A percentile compares a stretch with the other conserved stretches of the same genome.
Conservation (phyloP, 2,329 filamentous ascomycete species). For the Aspergillus spinulosporus region DNA sequence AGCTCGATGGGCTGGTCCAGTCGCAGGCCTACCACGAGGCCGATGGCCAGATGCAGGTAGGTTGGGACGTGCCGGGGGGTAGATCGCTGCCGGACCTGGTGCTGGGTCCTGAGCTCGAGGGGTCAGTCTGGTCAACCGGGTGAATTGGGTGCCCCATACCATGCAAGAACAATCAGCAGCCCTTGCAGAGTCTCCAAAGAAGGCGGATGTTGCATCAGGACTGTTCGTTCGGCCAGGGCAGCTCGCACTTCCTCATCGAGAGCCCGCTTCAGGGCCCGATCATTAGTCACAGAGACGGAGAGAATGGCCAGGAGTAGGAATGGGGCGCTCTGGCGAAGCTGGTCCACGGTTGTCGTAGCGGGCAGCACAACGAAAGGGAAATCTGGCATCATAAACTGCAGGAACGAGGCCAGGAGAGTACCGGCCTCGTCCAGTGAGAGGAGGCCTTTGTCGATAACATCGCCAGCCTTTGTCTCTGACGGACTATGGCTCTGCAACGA, state of each 20-base stretch:
- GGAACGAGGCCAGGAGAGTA: conserved; percentile 34
- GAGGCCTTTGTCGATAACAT: conserved; percentile 23
- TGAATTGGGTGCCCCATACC: conserved; percentile 25
- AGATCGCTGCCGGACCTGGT: conserved; percentile 28
- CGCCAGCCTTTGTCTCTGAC: background rate
- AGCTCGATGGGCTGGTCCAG: conserved; percentile 28
- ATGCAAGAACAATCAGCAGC: conserved; percentile 38
- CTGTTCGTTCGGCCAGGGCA: conserved; percentile 32
- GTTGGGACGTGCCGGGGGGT: conserved; percentile 33
- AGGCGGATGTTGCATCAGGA: conserved; percentile 31
- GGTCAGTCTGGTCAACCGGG: conserved; percentile 4
- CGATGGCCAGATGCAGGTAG: conserved; percentile 39
- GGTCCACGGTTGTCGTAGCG: conserved; percentile 22
- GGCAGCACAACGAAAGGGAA: conserved; percentile 41
- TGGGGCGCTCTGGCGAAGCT: conserved; percentile 33
- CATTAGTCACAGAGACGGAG: conserved; percentile 33
- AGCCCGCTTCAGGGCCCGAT: conserved; percentile 35
- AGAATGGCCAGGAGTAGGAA: conserved; percentile 41
- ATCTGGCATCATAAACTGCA: conserved; percentile 37
- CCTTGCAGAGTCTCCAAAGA: conserved; percentile 46
- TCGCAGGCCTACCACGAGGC: conserved; percentile 38
- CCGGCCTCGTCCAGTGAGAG: conserved; percentile 22
- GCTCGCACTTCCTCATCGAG: conserved; percentile 35
- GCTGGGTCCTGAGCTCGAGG: conserved; percentile 31
- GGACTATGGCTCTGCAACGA: background rate